Conservation (phyloP, 371 early-diverging fungal genomes). For the Chytridium lagenaria region DNA sequence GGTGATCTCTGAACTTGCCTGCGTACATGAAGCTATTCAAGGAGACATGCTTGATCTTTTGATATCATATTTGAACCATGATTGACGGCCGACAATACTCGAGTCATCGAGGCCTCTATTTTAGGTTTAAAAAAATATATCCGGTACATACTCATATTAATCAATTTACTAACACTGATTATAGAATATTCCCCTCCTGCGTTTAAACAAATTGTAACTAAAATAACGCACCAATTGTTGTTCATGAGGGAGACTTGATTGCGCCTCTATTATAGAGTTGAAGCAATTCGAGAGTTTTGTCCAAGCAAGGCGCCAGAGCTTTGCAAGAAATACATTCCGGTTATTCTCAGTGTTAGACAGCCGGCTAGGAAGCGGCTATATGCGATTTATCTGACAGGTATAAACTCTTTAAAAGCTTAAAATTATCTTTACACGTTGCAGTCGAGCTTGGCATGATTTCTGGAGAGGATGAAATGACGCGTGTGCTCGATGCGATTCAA, state of each 20-base stretch:
- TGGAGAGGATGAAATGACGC: conserved; percentile 49
- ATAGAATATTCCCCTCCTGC: conserved; percentile 49
- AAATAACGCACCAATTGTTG: conserved; percentile 39
- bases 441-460: conserved; percentile 52
- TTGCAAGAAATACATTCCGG: conserved; percentile 42
- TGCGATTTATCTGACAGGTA: conserved; percentile 49
- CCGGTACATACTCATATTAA: conserved; percentile 35
- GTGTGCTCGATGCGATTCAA: conserved; percentile 52
- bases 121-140: conserved; percentile 52
- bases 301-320: conserved; percentile 50
- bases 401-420: conserved; percentile 10
- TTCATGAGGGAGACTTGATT: conserved; percentile 58
- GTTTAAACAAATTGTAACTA: conserved; percentile 52
- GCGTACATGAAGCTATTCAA: conserved; percentile 45
- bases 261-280: conserved; percentile 50
- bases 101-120: conserved; percentile 51
- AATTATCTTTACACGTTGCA: conserved; percentile 17
- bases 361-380: conserved; percentile 44
- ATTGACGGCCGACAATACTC: conserved; percentile 46
- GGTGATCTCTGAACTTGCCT: conserved; percentile 56
- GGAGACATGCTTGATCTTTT: conserved; percentile 46
- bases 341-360: conserved; percentile 48
- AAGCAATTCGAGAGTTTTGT: conserved; percentile 44
- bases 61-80: conserved; percentile 42
- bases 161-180: not conserved